Conservation (phyloP, 257 asterid genomes). For the Solanum pimpinellifolium region DNA sequence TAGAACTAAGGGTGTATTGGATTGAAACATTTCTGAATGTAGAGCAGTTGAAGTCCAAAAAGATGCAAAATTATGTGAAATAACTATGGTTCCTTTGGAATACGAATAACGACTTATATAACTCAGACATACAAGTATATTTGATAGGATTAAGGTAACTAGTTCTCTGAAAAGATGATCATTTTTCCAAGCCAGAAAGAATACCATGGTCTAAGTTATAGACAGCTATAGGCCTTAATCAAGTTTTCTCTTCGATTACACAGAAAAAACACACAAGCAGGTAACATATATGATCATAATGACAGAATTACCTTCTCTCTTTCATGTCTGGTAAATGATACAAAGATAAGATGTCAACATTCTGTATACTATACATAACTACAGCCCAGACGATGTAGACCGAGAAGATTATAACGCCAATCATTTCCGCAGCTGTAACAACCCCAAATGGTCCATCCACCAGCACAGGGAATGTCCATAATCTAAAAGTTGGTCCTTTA, state of each 20-base stretch:
- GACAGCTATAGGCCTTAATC: neutral
- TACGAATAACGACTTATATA: neutral
- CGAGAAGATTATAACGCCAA: conserved; percentile 46
- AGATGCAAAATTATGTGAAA: neutral
- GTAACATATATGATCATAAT: neutral
- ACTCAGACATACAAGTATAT: neutral
- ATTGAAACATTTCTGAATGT: neutral
- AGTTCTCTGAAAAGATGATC: neutral
- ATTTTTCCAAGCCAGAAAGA: neutral
- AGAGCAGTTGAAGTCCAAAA: neutral
- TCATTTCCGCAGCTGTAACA: conserved; percentile 75
- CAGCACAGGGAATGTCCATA: conserved; percentile 80
- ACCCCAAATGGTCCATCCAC: conserved; percentile 89
- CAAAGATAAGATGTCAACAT: conserved; percentile 11
- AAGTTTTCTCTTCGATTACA: neutral
- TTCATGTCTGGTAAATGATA: conserved; percentile 16
- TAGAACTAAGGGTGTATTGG: neutral
- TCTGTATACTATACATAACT: conserved; percentile 21
- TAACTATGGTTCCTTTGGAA: neutral
- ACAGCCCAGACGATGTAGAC: conserved; percentile 54
- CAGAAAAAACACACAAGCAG: neutral
- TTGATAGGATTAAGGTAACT: neutral
- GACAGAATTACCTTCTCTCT: conserved; percentile 26
- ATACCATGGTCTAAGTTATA: neutral
- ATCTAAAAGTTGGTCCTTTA: conserved; percentile 30